Percentiles rank a stretch among this genome's conserved stretches.
Evolutionary conservation across 23 red algal genomes (phyloP).

Genomic region (Gracilaria domingensis): DNA sequence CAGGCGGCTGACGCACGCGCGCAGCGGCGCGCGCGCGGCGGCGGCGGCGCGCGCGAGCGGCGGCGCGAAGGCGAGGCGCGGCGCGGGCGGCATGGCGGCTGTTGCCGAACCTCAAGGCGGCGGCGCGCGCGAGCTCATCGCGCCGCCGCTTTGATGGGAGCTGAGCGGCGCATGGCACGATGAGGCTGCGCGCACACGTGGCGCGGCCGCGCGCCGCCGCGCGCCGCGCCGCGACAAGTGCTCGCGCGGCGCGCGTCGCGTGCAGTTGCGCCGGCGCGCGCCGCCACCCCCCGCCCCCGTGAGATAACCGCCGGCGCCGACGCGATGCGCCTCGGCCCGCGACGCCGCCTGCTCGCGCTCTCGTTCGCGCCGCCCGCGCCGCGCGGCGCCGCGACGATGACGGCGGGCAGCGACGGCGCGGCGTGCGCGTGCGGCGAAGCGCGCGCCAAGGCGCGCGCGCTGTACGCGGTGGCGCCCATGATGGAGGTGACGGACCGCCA

Average conservation of each 20-base stretch:
- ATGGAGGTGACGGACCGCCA: slow-evolving; percentile 98
- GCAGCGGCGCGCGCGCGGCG: not conserved
- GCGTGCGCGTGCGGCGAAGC: too few species aligned
- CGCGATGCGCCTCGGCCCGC: too few species aligned
- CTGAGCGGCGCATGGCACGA: too few species aligned
- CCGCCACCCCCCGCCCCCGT: not conserved
- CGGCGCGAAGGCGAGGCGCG: not conserved
- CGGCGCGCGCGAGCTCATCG: too few species aligned
- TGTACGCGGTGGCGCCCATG: slow-evolving; percentile 96
- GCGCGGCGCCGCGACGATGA: not conserved
- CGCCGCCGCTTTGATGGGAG: too few species aligned
- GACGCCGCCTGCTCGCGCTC: too few species aligned
- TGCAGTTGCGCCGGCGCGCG: not conserved
- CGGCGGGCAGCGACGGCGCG: too few species aligned
- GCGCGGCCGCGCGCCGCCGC: not conserved
- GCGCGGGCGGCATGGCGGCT: not conserved
- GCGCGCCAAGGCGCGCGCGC: not conserved
- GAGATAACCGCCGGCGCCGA: too few species aligned
- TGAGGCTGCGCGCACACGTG: not conserved
- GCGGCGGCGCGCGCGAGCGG: not conserved
- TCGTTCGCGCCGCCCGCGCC: not conserved
- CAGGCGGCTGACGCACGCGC: not conserved
- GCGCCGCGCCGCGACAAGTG: not conserved
- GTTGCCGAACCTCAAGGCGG: too few species aligned
- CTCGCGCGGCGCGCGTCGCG: slow-evolving; percentile 2